Conservation (phyloP, 2,329 filamentous ascomycete species). For the Drechslerella stenobrocha region DNA sequence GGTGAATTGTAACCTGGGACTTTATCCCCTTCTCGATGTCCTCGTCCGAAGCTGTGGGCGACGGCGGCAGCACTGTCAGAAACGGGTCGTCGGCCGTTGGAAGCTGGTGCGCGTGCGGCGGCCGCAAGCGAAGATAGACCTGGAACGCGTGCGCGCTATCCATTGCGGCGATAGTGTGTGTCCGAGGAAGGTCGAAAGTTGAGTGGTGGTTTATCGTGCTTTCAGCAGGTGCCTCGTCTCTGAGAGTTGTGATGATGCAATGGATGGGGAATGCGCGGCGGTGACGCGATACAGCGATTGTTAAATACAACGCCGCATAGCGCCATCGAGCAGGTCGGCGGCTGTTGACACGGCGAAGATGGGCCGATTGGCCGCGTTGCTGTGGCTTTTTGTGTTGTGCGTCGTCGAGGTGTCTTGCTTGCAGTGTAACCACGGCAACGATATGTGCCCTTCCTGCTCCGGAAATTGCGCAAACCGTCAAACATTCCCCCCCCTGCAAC, state of each 20-base stretch:
- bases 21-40: slow-evolving; percentile 34
- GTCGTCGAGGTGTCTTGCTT: slow-evolving; percentile 1
- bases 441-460: not conserved
- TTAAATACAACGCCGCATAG: no score
- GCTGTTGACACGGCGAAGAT: not conserved
- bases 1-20: slow-evolving; percentile 47
- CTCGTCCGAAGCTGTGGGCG: slow-evolving; percentile 31
- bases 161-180: slow-evolving; percentile 10
- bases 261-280: no score
- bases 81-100: slow-evolving; percentile 17
- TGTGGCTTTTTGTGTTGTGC: not conserved
- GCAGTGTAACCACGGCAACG: slow-evolving; percentile 31
- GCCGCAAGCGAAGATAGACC: slow-evolving; percentile 39
- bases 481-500: slow-evolving; percentile 11
- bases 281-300: no score
- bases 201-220: not conserved
- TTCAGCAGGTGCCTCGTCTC: not conserved
- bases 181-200: slow-evolving; percentile 1
- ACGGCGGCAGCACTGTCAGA: slow-evolving; percentile 36
- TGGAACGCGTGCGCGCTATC: slow-evolving; percentile 36
- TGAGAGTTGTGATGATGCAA: no score
- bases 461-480: not conserved
- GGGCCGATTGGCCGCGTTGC: no score
- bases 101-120: slow-evolving; percentile 17
- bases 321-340: not conserved